Evolutionary conservation across 2,329 filamentous ascomycete species (phyloP).

Genomic region (Pseudogymnoascus sp.): DNA sequence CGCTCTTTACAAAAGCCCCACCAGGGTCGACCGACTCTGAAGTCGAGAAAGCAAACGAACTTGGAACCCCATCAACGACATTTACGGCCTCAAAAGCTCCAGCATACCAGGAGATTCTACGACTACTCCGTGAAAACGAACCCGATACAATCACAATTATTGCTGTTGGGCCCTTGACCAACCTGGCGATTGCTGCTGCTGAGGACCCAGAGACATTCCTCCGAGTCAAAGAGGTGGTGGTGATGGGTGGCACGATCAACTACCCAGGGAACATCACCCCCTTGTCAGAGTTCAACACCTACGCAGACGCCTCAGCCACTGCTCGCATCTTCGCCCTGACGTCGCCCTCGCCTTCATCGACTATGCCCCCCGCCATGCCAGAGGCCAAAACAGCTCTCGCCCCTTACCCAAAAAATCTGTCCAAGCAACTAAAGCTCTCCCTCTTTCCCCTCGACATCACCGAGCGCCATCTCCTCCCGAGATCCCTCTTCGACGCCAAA

Average conservation of each 20-base stretch:
- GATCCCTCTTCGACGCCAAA: conserved; percentile 47
- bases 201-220: conserved; percentile 86
- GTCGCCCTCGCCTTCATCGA: conserved; percentile 62
- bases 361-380: conserved; percentile 62
- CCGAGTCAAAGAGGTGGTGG: conserved; percentile 78
- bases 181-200: conserved; percentile 78
- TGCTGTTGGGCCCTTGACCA: conserved; percentile 86
- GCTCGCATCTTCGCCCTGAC: conserved; percentile 72
- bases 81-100: conserved; percentile 69
- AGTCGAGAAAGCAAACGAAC: conserved; percentile 26
- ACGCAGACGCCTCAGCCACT: conserved; percentile 73
- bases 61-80: conserved; percentile 34
- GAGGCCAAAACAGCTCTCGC: conserved; percentile 35
- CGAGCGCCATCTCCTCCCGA: conserved; percentile 56
- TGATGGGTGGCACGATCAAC: conserved; percentile 87
- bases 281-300: conserved; percentile 89
- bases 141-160: conserved; percentile 81
- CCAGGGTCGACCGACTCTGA: conserved; percentile 38
- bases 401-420: conserved; percentile 55
- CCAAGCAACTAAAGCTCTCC: conserved; percentile 54
- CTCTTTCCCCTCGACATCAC: conserved; percentile 75
- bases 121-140: conserved; percentile 72
- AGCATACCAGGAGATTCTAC: conserved; percentile 82
- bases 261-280: conserved; percentile 76
- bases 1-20: conserved; percentile 48